Base-by-base conservation (phyloP, 192 early-diverging fungal genomes). In the Mortierella hygrophila region DNA sequence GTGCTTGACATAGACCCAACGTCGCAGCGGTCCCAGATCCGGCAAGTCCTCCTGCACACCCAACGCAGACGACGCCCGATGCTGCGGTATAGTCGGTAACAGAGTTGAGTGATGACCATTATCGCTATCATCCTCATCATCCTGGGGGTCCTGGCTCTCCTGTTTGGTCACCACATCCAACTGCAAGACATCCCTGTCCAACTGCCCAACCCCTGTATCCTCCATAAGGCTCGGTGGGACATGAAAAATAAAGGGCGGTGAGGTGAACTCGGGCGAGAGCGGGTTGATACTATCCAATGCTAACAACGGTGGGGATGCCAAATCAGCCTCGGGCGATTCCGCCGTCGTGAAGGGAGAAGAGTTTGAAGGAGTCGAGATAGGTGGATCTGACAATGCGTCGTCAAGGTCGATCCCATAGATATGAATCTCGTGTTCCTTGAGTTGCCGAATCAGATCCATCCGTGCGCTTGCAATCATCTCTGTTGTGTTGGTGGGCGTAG, bases 351-450 rank as follows among this genome's bases (percentile, higher is more conserved):
- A 47, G 9, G 76, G 82, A 7, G 72, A 52, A 29, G 54, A 49
- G 1, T 54, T 32, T 0, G 55, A 42, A 3, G 23, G 10, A n/a
- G 46, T 44, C n/a, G 60, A 65, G 2, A 26, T 26, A 26, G 55
- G 7, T n/a, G 55, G 55, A 10, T 26, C 60, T 65, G 29, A 3
- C 2, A 41, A 21, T 16, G 60, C 5, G 35, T 8, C 18, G 35
- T 35, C 38, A 18, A 69, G 21, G 41, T 82, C 82, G 3, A 83
- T 75, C 0, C 82, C 82, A 49, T 83, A 83, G 3, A 75, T 60
- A 20, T 74, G 37, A 72, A 78, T 78, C 1, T 78, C 82, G 37
- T 83, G 26, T 3, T 83, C 72, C 32, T 20, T 15, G 29, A 83
- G n/a, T 20, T 78, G 70, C 13, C 52, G 44, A 26, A 83, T 83